Evolutionary conservation across 495 filamentous ascomycete species (phyloP).

Genomic region (Aspergillus haitiensis): DNA sequence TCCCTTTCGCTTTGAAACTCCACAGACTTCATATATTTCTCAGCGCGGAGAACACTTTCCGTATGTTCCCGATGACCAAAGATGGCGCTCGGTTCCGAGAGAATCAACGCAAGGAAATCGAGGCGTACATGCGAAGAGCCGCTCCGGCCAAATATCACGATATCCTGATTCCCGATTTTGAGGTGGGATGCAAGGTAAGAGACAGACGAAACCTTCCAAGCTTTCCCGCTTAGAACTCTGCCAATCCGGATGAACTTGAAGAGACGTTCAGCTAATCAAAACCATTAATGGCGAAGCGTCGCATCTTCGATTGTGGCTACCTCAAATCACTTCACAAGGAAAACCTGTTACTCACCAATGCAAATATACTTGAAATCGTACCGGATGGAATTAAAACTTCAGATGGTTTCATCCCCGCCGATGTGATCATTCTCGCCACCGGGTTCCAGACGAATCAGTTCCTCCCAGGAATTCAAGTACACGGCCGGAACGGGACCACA

Average conservation of each 20-base stretch:
- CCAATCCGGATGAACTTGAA: too few species aligned
- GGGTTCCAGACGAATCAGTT: slow-evolving; percentile 49
- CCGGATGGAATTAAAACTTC: slow-evolving; percentile 28
- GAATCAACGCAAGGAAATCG: slow-evolving; percentile 30
- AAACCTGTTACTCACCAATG: slow-evolving; percentile 44
- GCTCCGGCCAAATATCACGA: slow-evolving; percentile 56
- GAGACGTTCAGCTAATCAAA: neutral
- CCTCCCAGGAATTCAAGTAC: slow-evolving; percentile 38
- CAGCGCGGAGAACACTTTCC: slow-evolving; percentile 33
- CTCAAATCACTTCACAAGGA: slow-evolving; percentile 43
- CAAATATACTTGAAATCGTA: slow-evolving; percentile 22
- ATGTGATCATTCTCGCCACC: slow-evolving; percentile 53
- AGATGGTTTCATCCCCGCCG: slow-evolving; percentile 41
- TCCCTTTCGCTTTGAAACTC: slow-evolving; percentile 23
- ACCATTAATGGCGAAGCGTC: slow-evolving; percentile 26
- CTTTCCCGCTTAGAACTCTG: too few species aligned
- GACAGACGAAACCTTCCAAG: too few species aligned
- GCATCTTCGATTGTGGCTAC: slow-evolving; percentile 52
- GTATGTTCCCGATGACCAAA: slow-evolving; percentile 36
- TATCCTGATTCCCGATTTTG: slow-evolving; percentile 54
- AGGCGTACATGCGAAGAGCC: slow-evolving; percentile 43
- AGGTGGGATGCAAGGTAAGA: slow-evolving; percentile 52
- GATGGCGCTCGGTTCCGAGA: slow-evolving; percentile 32
- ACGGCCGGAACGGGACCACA: slow-evolving; percentile 40
- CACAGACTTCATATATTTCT: slow-evolving; percentile 28